Percentiles rank a stretch among this genome's conserved stretches.
Evolutionary conservation across 164 flowering plant genomes (phyloP).

Genomic region (Pachysandra terminalis): DNA sequence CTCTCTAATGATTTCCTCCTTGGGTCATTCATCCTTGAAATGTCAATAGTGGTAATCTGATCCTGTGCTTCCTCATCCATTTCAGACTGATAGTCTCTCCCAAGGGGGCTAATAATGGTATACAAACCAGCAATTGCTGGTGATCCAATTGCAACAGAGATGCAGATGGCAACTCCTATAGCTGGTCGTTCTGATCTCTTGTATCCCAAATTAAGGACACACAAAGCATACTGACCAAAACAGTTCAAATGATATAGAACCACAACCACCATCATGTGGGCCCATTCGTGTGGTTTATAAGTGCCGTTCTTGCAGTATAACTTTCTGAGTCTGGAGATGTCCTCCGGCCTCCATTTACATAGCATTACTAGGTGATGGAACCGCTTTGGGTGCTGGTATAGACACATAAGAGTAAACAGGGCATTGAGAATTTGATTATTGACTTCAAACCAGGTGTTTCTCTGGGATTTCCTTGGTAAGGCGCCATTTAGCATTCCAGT

Average conservation of each 20-base stretch:
- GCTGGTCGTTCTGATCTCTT: constrained; percentile 85
- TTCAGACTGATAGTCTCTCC: constrained; percentile 61
- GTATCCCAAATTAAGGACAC: constrained; percentile 80
- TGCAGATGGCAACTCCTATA: constrained; percentile 67
- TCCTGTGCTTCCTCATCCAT: constrained; percentile 59
- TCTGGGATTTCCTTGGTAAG: constrained; percentile 54
- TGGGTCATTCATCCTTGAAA: constrained; percentile 5
- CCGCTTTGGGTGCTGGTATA: constrained; percentile 88
- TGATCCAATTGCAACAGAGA: constrained; percentile 77
- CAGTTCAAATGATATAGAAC: constrained; percentile 74
- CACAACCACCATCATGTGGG: constrained; percentile 87
- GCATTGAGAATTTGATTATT: constrained; percentile 94
- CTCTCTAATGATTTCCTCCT: constrained; percentile 47
- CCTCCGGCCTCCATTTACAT: constrained; percentile 67
- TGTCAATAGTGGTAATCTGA: constrained; percentile 10
- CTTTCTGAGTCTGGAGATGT: constrained; percentile 61
- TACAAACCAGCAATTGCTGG: constrained; percentile 85
- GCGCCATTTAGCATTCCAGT: constrained; percentile 74
- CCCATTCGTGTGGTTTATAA: constrained; percentile 89
- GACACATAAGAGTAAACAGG: constrained; percentile 86
- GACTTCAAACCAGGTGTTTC: constrained; percentile 89
- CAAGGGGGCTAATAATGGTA: constrained; percentile 71
- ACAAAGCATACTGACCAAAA: constrained; percentile 81
- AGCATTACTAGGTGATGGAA: constrained; percentile 72
- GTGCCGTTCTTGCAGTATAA: constrained; percentile 86